Conservation (phyloP, 2,329 filamentous ascomycete species). For the Pezicula radicicola region DNA sequence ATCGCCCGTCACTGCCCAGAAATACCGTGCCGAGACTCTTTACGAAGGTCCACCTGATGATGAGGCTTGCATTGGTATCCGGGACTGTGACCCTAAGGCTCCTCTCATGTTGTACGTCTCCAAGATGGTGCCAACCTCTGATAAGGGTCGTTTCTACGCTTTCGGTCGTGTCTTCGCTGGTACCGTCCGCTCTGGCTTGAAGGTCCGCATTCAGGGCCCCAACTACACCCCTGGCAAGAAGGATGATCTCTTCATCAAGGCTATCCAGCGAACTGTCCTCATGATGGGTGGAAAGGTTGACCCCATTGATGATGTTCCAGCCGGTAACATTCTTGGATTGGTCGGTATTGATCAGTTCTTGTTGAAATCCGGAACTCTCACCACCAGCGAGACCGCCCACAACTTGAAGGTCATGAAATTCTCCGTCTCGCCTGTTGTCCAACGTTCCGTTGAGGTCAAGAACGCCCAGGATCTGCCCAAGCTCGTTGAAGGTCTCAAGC, state of each 20-base stretch:
- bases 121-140: constrained; percentile 99
- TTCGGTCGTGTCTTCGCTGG: constrained; percentile 99
- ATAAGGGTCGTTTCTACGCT: constrained; percentile 99
- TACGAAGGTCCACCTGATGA: constrained; percentile 98
- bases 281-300: constrained; percentile 99
- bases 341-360: constrained; percentile 99
- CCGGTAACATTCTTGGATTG: constrained; percentile 99
- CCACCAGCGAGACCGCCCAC: constrained; percentile 95
- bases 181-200: constrained; percentile 95
- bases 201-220: constrained; percentile 99
- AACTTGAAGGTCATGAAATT: constrained; percentile 99
- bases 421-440: constrained; percentile 98
- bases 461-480: constrained; percentile 99
- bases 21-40: constrained; percentile 96
- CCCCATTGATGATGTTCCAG: constrained; percentile 97
- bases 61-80: constrained; percentile 91
- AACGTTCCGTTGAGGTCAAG: constrained; percentile 98
- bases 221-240: constrained; percentile 99
- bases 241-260: constrained; percentile 99
- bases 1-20: constrained; percentile 92
- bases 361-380: constrained; percentile 99
- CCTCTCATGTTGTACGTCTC: constrained; percentile 99
- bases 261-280: constrained; percentile 98
- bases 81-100: constrained; percentile 96
- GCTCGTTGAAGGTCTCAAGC: constrained; percentile 99